Base-by-base conservation (phyloP, 352 stramenopile species). In the Phytophthora pluvialis region DNA sequence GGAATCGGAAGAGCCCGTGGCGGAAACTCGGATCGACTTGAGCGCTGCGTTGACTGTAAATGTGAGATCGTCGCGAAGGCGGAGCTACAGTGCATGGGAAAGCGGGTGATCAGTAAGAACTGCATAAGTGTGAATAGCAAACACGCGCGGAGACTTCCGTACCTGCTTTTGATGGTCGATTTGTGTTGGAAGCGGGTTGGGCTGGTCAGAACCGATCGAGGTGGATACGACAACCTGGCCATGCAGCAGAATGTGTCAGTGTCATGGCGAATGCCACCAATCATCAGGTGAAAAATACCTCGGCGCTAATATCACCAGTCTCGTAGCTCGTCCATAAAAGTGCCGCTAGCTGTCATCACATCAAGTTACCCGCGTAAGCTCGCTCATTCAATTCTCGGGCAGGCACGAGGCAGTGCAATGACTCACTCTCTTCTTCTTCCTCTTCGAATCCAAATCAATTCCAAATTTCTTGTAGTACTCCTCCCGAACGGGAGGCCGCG, bases 11-110 rank as follows among this genome's bases (percentile, higher is more conserved):
- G 35, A 36, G 5, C 25, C 26, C 1, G 16, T 49, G 1, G 67
- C 39, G 8, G 78, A 67, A 12, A 83, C 77, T 32, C 78, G 73
- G 46, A 93, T 92, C 8, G 86, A 94, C 51, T 87, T 87, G 31
- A 94, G 77, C 9, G 82, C 83, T 6, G 86, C 86, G 50, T 93
- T 93, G 15, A 92, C 83, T 36, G 81, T 92, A 65, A 89, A 92
- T 21, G 75, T 71, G 28, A 94, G 70, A 49, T 94, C 80, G 13
- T 91, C 80, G 10, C 86, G 83, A 49, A 93, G 83, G 12, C 86
- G 82, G 9, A 89, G 68, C 77, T 92, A 61, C 21, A 56, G 33
- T 15, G 9, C 32, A 31, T 28, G 12, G n/a, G 21, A 63, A 31
- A 52, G 44, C 10, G 18, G 5, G 21, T 40, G 16, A 7, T 56